Evolutionary conservation across 768 basidiomycete species (phyloP), one percentile per base, ranked within the genome.

Genomic region (Galerina sulciceps): DNA sequence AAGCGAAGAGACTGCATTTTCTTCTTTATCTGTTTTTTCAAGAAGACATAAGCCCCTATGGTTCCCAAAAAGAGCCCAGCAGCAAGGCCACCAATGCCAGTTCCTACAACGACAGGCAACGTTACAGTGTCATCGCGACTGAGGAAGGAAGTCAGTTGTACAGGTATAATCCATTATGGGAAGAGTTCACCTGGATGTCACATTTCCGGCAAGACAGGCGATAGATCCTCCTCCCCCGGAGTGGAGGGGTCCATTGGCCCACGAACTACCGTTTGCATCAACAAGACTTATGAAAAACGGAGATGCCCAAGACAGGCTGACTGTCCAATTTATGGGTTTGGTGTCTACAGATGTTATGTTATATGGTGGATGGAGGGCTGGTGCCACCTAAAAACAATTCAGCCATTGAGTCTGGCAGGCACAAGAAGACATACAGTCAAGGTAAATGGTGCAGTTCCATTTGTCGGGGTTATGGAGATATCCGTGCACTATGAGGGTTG

Each of bases 161-260:
- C 1, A 15, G 37, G 36, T 37, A 18, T 49, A n/a, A 38, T 3
- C n/a, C 8, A 6, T 13, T 20, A 18, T n/a, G 15, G 13, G 22
- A 37, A 9, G 13, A 15, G 17, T 62, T 58, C 65, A 69, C 73
- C 59, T 64, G 52, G 56, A 6, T 42, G 65, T 64, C 9, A 62
- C 49, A 40, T 63, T 64, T 22, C 68, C 71, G n/a, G 72, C 64
- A 22, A 86, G 73, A 63, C 85, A 85, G 0, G 63, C 71, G 8
- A 75, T 79, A 5, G 75, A 65, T 9, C 74, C 73, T 8, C 78
- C 79, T 1, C 82, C 85, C 4, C 82, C 85, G 37, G 80, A 80
- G 61, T 87, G 86, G 9, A 87, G 66, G 1, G 85, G 84, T 3
- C 87, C 87, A 56, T 82, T 79, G 2, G 83, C 64, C 86, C 87